phyloP scores from a whole-genome alignment of 2,329 filamentous ascomycete genomes.

The Myriosclerotinia curreyana region DNA sequence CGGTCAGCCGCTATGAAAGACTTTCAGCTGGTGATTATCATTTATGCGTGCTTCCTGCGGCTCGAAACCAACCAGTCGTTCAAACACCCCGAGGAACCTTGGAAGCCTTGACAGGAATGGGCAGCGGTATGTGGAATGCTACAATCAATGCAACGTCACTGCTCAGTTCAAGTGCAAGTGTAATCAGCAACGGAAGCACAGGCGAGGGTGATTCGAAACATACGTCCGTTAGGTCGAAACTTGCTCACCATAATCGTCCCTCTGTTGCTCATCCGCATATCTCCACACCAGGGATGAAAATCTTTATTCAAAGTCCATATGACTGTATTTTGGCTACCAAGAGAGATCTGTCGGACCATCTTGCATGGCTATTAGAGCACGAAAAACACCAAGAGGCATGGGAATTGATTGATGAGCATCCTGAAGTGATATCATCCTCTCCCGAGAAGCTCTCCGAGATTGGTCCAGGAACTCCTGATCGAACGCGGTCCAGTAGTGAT shows the following conservation, averaged over 20 bases:
- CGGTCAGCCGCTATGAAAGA: slow-evolving; percentile 80
- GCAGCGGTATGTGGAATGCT: slow-evolving; percentile 82
- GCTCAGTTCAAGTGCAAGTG: slow-evolving; percentile 82
- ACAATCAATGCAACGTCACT: slow-evolving; percentile 83
- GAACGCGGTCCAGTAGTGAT: slow-evolving; percentile 42
- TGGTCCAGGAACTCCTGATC: slow-evolving; percentile 44
- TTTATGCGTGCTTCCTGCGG: slow-evolving; percentile 76
- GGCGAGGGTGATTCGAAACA: slow-evolving; percentile 57
- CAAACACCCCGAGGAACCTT: slow-evolving; percentile 66
- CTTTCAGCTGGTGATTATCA: slow-evolving; percentile 91
- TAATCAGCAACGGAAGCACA: slow-evolving; percentile 58
- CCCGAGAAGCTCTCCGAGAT: slow-evolving; percentile 44
- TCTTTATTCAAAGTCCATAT: slow-evolving; percentile 95
- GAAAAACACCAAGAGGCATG: slow-evolving; percentile 81
- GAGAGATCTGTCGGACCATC: slow-evolving; percentile 79
- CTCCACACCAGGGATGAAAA: slow-evolving; percentile 60
- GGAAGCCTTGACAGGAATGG: slow-evolving; percentile 69
- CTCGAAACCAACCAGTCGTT: slow-evolving; percentile 60
- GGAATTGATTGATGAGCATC: slow-evolving; percentile 84
- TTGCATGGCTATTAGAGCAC: slow-evolving; percentile 80
- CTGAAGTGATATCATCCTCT: slow-evolving; percentile 59
- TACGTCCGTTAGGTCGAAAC: slow-evolving; percentile 38
- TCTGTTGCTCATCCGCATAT: slow-evolving; percentile 35
- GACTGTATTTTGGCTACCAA: slow-evolving; percentile 93
- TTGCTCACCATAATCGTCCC: slow-evolving; percentile 45